Evolutionary conservation across 108 stramenopile species (phyloP), one percentile per base, ranked within the genome.

Genomic region (Skeletonema costatum): DNA sequence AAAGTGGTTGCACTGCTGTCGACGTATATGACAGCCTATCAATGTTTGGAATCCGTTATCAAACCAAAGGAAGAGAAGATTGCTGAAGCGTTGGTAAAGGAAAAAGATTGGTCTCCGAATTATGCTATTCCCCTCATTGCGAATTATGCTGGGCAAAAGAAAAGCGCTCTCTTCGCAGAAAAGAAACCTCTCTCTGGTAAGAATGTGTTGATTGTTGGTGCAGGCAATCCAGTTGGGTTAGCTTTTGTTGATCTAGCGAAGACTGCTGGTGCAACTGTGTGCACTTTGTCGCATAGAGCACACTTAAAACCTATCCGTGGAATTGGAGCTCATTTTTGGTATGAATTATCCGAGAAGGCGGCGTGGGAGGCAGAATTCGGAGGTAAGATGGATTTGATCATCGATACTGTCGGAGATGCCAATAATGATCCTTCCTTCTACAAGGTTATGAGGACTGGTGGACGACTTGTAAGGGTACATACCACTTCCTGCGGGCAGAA

Each of bases 11-110:
- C 89, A 63, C 75, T 94, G 70, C 76, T 86, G 1, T 80, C 89
- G 33, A 89, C 80, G 16, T 95, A 92, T 70, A 79, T 95, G 75
- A 68, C 88, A 5, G 93, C 93, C 1, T 92, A 89, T 66, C 93
- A 95, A 75, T 67, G 82, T 3, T 63, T 56, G 53, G 53, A 56
- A 1, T 11, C 21, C 1, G 53, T 25, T 56, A 25, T 25, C 25
- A 25, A 25, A 25, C 25, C 25, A 25, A 25, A 25, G 25, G 25
- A 25, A 25, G 25, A 25, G 25, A 25, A 25, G 25, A 25, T 25
- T 25, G 25, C 25, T 25, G 25, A 25, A 25, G 4, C n/a, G 16
- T 11, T 48, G 46, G 13, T 14, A 11, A 48, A 25, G 25, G 41
- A 13, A 42, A 13, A 10, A 42, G 13, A 3, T 11, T 13, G 41